Evolutionary conservation across 768 basidiomycete genomes (phyloP).

Genomic region (Chalciporus pseudorubinellus): DNA sequence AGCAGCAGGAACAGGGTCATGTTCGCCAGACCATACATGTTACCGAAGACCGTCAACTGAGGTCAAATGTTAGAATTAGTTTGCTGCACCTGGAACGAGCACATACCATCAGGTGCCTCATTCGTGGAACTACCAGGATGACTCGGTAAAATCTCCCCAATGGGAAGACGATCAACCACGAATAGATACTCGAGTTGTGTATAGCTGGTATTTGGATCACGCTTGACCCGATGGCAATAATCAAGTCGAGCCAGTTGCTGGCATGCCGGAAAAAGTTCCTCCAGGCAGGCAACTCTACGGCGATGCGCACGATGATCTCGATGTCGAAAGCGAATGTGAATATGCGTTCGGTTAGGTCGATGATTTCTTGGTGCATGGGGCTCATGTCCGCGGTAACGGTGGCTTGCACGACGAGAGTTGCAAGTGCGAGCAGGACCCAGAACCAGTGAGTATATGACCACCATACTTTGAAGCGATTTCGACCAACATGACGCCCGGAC

Average conservation of each 20-base stretch:
- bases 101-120: constrained; percentile 79
- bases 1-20: constrained; percentile 89
- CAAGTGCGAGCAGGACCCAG: constrained; percentile 75
- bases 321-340: constrained; percentile 85
- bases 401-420: constrained; percentile 70
- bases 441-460: constrained; percentile 62
- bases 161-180: constrained; percentile 90
- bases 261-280: constrained; percentile 62
- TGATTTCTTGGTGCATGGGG: constrained; percentile 41
- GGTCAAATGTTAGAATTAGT: background rate
- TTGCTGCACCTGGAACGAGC: too few species aligned
- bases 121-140: constrained; percentile 84
- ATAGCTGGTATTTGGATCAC: constrained; percentile 86
- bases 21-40: constrained; percentile 86
- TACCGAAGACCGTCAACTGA: constrained; percentile 86
- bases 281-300: constrained; percentile 79
- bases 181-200: constrained; percentile 59
- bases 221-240: constrained; percentile 70
- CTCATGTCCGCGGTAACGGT: constrained; percentile 55
- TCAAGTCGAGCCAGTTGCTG: constrained; percentile 70
- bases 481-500: constrained; percentile 44
- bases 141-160: constrained; percentile 88
- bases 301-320: constrained; percentile 77
- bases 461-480: constrained; percentile 52
- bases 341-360: constrained; percentile 67